Base-by-base conservation (phyloP, 768 basidiomycete genomes). In the Amanita brunnescens region DNA sequence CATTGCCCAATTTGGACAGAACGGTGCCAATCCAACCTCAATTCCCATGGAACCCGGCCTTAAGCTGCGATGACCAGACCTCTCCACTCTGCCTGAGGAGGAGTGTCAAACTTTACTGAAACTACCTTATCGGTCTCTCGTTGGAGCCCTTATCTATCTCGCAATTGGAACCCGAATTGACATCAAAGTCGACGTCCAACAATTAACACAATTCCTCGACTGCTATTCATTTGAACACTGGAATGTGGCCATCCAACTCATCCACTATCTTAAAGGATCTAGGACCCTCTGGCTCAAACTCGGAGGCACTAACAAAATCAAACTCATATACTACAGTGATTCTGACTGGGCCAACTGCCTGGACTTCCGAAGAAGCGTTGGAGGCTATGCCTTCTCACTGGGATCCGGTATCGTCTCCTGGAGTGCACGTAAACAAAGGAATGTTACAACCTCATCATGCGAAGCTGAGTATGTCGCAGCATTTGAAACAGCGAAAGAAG, bases 381-480 rank as follows among this genome's bases (percentile, higher is more conserved):
- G 60, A 2, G 57, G 63, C 0, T 59, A 58, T 45, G 24, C 35
- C 0, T 67, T 60, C 20, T 41, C 45, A 0, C 47, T 62, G 2
- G 54, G 56, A 6, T 42, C 45, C 23, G 62, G 61, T 4, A 12
- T 55, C 2, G 34, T 61, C 5, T 57, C 61, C 0, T 64, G 60
- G 54, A 21, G 18, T 33, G 38, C 35, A 8, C 23, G 42, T 14
- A 55, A 62, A 29, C 74, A 76, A 57, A 37, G 56, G 1, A 59
- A 60, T 0, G 57, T 72, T 30, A 54, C 73, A 0, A 49, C 58
- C 1, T 75, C 70, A 0, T 67, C 69, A 0, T 64, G 62, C 7
- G 66, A 75, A 50, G 67, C 70, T 0, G 70, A 74, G 55, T 73
- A 70, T 55, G 62, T 70, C 12, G 67, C 70, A 0, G 56, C 57